phyloP scores from a whole-genome alignment of 768 basidiomycete species.

The Wakefieldia striispora region DNA sequence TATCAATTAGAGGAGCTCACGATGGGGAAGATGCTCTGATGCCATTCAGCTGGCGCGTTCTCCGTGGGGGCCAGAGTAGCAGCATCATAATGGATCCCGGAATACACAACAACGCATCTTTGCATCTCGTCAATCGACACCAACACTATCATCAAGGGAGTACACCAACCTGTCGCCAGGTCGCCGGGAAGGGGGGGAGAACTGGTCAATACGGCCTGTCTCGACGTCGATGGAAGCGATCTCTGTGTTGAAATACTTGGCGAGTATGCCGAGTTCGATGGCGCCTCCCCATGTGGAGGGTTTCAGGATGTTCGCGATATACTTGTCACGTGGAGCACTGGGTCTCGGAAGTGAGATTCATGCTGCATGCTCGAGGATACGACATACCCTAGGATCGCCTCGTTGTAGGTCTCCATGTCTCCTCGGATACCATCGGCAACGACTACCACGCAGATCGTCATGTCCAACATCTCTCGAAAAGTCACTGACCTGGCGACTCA shows the following conservation, averaged over 20 bases:
- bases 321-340: slow-evolving; percentile 60
- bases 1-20: slow-evolving; percentile 30
- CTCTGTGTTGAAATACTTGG: slow-evolving; percentile 78
- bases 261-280: slow-evolving; percentile 86
- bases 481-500: slow-evolving; percentile 33
- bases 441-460: slow-evolving; percentile 44
- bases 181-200: slow-evolving; percentile 43
- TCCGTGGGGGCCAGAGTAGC: slow-evolving; percentile 75
- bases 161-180: slow-evolving; percentile 30
- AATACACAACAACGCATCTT: slow-evolving; percentile 82
- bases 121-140: slow-evolving; percentile 7
- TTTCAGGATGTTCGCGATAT: slow-evolving; percentile 78
- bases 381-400: slow-evolving; percentile 81
- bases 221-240: slow-evolving; percentile 91
- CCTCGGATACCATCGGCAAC: slow-evolving; percentile 78
- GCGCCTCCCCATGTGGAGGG: slow-evolving; percentile 92
- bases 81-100: slow-evolving; percentile 96
- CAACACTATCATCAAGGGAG: background rate
- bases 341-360: background rate
- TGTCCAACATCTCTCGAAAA: background rate
- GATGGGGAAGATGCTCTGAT: slow-evolving; percentile 79
- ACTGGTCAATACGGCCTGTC: slow-evolving; percentile 85
- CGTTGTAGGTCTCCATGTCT: slow-evolving; percentile 72
- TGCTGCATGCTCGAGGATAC: background rate
- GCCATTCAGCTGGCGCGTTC: slow-evolving; percentile 82